Conservation (phyloP, 441 rosid genomes). For the Adansonia madagascariensis region DNA sequence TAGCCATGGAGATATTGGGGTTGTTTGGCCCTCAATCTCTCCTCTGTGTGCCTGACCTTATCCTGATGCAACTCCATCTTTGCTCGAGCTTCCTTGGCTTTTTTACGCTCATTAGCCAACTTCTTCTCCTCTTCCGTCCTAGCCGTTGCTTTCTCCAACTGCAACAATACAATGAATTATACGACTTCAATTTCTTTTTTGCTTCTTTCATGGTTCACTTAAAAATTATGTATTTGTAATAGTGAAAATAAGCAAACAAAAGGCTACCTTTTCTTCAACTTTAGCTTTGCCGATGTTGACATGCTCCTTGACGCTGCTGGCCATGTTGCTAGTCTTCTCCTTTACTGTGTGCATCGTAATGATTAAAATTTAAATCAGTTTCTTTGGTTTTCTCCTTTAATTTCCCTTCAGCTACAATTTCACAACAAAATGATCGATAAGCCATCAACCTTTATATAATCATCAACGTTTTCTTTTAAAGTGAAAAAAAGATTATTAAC, state of each 20-base stretch:
- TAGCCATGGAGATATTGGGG: slow-evolving; percentile 35
- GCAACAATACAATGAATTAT: background rate
- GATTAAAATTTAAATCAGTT: background rate
- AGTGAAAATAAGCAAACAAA: background rate
- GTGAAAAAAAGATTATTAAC: background rate
- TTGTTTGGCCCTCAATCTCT: slow-evolving; percentile 44
- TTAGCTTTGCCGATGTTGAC: slow-evolving; percentile 54
- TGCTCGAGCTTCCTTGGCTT: slow-evolving; percentile 67
- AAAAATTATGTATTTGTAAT: no score
- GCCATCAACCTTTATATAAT: no score
- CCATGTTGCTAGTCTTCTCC: slow-evolving; percentile 68
- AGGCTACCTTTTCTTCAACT: slow-evolving; percentile 54
- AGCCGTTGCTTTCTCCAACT: slow-evolving; percentile 59
- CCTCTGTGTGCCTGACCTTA: slow-evolving; percentile 47
- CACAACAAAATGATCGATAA: no score
- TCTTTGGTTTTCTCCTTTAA: background rate
- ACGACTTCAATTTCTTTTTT: background rate
- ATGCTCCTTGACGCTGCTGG: slow-evolving; percentile 68
- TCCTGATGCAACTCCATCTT: slow-evolving; percentile 60
- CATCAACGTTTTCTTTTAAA: background rate
- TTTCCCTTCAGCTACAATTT: background rate
- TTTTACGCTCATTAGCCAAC: slow-evolving; percentile 54
- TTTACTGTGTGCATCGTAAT: slow-evolving; percentile 33
- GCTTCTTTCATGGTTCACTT: background rate
- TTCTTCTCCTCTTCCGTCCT: slow-evolving; percentile 57